These are phyloP conservation scores for Sindora glabra DNA, from an alignment of 306 rosid species.

Conservation along the genomic window DNA sequence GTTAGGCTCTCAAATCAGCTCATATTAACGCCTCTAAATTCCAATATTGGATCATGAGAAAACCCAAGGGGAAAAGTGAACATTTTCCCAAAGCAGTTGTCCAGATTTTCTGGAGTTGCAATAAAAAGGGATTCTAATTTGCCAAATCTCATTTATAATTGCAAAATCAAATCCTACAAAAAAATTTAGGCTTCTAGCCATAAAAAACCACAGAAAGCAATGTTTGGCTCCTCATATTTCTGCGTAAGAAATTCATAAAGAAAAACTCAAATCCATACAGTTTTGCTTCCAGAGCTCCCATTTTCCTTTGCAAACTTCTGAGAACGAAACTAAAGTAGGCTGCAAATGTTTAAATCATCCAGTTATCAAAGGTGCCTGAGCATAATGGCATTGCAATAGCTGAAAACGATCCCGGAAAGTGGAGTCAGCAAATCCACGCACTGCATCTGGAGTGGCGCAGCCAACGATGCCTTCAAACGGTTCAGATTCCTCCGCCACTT, in stretches of 20 bases:
- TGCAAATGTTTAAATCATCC: neutral
- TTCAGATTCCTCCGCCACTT: neutral
- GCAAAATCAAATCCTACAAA: neutral
- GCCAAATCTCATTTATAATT: neutral
- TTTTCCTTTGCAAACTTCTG: neutral
- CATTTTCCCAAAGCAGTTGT: no score
- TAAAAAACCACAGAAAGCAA: neutral
- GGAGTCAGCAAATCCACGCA: neutral
- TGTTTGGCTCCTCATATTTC: neutral
- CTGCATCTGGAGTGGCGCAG: neutral
- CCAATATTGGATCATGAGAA: neutral
- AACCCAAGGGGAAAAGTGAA: no score
- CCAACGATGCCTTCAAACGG: neutral
- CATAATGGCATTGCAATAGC: slow-evolving; percentile 12
- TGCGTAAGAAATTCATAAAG: neutral
- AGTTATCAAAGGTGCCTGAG: neutral
- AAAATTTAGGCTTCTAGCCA: no score
- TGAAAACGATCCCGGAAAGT: neutral
- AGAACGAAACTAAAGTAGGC: neutral
- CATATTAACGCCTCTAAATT: no score
- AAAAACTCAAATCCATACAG: neutral
- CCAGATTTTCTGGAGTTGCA: no score
- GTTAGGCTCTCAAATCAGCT: no score
- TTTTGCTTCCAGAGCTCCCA: neutral
- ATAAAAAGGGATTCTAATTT: no score